Evolutionary conservation across 176 grass and related monocot genomes (phyloP), one percentile per base, ranked within the genome.

Genomic region (Lolium multiflorum): DNA sequence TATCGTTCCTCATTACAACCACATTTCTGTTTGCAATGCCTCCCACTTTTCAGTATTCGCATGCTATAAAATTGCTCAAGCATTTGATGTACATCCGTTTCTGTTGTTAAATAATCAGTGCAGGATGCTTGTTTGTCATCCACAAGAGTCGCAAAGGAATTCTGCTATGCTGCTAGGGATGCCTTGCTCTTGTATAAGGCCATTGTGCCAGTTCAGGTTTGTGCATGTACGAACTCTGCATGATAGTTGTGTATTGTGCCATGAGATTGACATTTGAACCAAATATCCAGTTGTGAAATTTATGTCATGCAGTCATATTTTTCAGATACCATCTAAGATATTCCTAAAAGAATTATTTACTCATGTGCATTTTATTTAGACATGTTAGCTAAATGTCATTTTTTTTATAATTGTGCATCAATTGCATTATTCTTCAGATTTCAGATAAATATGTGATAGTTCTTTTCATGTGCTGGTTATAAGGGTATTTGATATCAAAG

Each of bases 91-190:
- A 91, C 76, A 90, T 79, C 49, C 41, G 82, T 82, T 76, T 89
- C 83, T 91, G 88, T 85, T 93, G 83, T 83, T 91, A 65, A 87
- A 92, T 91, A 86, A 89, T 86, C 90, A 89, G 90, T 91, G 86
- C 96, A 98, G 96, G 96, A 96, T 91, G 93, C 96, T 88, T 94
- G 92, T 84, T 86, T 98, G 84, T 98, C 96, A 84, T 95, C 96
- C 10, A 35, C 88, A 81, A 92, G 92, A 87, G 96, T 96, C 43
- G 90, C 96, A 84, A 98, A 92, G 88, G 93, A 96, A 76, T 94
- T 95, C 72, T 96, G 90, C 84, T 84, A 88, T 92, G 93, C 93
- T 76, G 93, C 93, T 81, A 94, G 96, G 90, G 96, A 98, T 92
- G 91, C 90, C 81, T 83, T 98, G 81, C 90, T 94, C 71, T 84